Percentiles rank a stretch among this genome's conserved stretches.
Evolutionary conservation across 2,329 filamentous ascomycete genomes (phyloP).

Genomic region (Aspergillus chevalieri): DNA sequence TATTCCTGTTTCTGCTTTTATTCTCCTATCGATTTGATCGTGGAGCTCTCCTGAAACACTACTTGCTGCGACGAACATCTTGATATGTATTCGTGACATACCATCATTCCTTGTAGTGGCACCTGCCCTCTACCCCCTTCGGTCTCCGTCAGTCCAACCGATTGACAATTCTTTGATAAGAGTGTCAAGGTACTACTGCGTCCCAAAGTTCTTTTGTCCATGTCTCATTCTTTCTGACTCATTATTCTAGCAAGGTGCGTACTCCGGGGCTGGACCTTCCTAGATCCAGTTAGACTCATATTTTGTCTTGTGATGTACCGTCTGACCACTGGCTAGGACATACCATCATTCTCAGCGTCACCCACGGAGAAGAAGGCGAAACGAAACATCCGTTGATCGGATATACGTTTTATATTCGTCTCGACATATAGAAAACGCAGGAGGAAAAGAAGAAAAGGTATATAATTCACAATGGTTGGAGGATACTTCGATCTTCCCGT

Average conservation of each 20-base stretch:
- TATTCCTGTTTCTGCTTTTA: not conserved
- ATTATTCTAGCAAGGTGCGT: not conserved
- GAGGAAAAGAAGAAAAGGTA: not conserved
- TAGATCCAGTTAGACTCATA: not conserved
- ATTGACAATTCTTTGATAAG: not conserved
- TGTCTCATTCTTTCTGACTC: slow-evolving; percentile 6
- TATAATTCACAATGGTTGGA: slow-evolving; percentile 20
- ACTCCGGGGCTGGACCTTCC: not conserved
- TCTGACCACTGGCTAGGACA: slow-evolving; percentile 2
- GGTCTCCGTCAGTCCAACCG: slow-evolving; percentile 3
- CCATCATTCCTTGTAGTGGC: slow-evolving; percentile 21
- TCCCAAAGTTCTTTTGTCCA: slow-evolving; percentile 4
- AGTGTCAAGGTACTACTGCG: not conserved
- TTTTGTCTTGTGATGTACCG: not conserved
- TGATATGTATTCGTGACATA: slow-evolving; percentile 23
- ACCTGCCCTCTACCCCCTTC: slow-evolving; percentile 8
- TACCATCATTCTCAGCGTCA: not conserved
- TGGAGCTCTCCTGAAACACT: slow-evolving; percentile 3
- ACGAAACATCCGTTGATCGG: not conserved
- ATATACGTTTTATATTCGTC: not conserved
- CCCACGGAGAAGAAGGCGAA: not conserved
- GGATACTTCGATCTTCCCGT: slow-evolving; percentile 29
- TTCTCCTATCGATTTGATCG: slow-evolving; percentile 3
- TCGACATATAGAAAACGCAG: slow-evolving; percentile 4
- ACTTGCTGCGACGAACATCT: slow-evolving; percentile 4